These are phyloP conservation scores for Fragilariopsis cylindrus DNA, from an alignment of 108 stramenopile species.

Conservation along the genomic window DNA sequence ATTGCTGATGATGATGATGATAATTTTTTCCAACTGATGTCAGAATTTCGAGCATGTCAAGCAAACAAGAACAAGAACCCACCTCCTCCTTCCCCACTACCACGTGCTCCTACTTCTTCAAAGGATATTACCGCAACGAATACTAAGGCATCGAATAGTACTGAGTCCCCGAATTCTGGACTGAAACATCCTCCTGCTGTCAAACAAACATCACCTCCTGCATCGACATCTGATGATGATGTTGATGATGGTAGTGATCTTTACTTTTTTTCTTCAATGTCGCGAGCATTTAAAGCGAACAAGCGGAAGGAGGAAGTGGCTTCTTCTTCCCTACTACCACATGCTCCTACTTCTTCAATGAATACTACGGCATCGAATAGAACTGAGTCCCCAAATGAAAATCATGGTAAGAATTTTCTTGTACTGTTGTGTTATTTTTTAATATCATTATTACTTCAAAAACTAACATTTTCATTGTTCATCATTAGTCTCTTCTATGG, in stretches of 20 bases:
- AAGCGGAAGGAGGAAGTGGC: too few species aligned
- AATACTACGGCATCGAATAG: too few species aligned
- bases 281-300: too few species aligned
- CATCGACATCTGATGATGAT: too few species aligned
- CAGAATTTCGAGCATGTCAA: background rate
- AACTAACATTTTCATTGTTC: background rate
- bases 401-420: too few species aligned
- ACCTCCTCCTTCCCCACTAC: too few species aligned
- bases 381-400: too few species aligned
- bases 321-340: too few species aligned
- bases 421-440: constrained; percentile 31
- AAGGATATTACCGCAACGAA: constrained; percentile 42
- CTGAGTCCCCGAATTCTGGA: constrained; percentile 22
- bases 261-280: too few species aligned
- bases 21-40: background rate
- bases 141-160: constrained; percentile 46
- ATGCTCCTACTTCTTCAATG: too few species aligned
- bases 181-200: constrained; percentile 82
- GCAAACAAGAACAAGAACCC: background rate
- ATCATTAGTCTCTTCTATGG: too few species aligned
- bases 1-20: background rate
- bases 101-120: background rate
- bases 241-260: too few species aligned
- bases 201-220: constrained; percentile 59
- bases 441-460: constrained; percentile 83